These are phyloP conservation scores for Pseudocercospora cruenta DNA, from an alignment of 2,329 filamentous ascomycete species.

Conservation along the genomic window DNA sequence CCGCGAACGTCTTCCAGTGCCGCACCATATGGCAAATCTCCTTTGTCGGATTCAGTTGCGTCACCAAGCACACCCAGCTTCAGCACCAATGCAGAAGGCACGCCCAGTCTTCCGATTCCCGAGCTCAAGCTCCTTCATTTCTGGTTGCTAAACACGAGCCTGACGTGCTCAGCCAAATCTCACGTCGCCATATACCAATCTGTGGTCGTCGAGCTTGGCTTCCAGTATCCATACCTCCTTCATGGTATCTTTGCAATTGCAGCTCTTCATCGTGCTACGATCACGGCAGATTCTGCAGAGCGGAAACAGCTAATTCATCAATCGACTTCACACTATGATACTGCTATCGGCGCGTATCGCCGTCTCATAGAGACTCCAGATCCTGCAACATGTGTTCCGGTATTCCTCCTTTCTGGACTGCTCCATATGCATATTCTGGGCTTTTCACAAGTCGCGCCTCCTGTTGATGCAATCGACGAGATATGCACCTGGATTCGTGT, in stretches of 20 bases:
- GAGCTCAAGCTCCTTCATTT: conserved; percentile 30
- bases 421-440: conserved; percentile 22
- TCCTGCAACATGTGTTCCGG: conserved; percentile 18
- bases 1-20: not conserved
- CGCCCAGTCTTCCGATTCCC: conserved; percentile 18
- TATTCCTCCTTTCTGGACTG: conserved; percentile 19
- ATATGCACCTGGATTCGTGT: conserved; percentile 23
- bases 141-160: conserved; percentile 23
- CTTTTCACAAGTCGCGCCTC: conserved; percentile 18
- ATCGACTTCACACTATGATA: conserved; percentile 21
- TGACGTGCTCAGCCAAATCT: conserved; percentile 7
- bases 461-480: conserved; percentile 18
- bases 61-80: conserved; percentile 10
- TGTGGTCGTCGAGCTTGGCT: conserved; percentile 24
- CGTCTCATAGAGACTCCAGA: conserved; percentile 13
- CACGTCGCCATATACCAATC: conserved; percentile 23
- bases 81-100: not conserved
- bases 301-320: conserved; percentile 16
- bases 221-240: conserved; percentile 28
- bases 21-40: conserved; percentile 10
- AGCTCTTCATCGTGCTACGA: conserved; percentile 26
- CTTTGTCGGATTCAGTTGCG: not conserved
- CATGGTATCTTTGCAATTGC: conserved; percentile 29
- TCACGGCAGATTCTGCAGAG: conserved; percentile 16
- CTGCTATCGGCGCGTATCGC: conserved; percentile 18